Percentiles rank a stretch among this genome's conserved stretches.
Evolutionary conservation across 2,329 filamentous ascomycete species (phyloP).

Genomic region (Penicillium digitatum): DNA sequence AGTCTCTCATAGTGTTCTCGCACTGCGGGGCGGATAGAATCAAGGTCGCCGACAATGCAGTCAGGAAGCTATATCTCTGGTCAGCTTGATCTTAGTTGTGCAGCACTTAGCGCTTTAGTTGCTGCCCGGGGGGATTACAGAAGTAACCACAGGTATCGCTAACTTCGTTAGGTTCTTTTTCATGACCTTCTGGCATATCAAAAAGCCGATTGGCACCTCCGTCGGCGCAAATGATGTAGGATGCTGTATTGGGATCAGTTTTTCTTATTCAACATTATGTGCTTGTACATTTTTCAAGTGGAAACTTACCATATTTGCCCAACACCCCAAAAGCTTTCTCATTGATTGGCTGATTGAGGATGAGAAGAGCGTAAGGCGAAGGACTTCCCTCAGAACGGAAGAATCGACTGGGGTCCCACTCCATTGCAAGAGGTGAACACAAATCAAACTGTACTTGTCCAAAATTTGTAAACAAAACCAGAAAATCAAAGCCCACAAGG

Average conservation of each 20-base stretch:
- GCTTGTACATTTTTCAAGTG: neutral
- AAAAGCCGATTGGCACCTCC: slow-evolving; percentile 80
- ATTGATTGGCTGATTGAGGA: slow-evolving; percentile 60
- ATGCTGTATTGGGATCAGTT: slow-evolving; percentile 46
- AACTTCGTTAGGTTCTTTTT: slow-evolving; percentile 33
- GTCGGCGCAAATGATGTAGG: slow-evolving; percentile 74
- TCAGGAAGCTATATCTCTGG: slow-evolving; percentile 51
- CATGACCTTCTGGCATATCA: slow-evolving; percentile 43
- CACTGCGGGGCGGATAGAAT: slow-evolving; percentile 67
- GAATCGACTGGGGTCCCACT: slow-evolving; percentile 43
- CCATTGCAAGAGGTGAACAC: slow-evolving; percentile 20
- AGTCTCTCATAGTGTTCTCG: slow-evolving; percentile 62
- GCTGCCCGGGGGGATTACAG: neutral
- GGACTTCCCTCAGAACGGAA: slow-evolving; percentile 30
- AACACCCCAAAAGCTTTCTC: slow-evolving; percentile 39
- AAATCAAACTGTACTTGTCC: neutral
- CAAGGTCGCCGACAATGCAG: slow-evolving; percentile 82
- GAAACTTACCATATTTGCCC: slow-evolving; percentile 33
- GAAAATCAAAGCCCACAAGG: neutral
- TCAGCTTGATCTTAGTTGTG: slow-evolving; percentile 1
- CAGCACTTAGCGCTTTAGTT: neutral
- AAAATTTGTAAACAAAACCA: neutral
- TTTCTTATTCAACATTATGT: neutral
- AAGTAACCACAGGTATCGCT: slow-evolving; percentile 3
- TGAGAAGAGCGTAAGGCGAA: slow-evolving; percentile 48